Evolutionary conservation across 2,329 filamentous ascomycete genomes (phyloP).

Genomic region (Byssoonygena ceratinophila): DNA sequence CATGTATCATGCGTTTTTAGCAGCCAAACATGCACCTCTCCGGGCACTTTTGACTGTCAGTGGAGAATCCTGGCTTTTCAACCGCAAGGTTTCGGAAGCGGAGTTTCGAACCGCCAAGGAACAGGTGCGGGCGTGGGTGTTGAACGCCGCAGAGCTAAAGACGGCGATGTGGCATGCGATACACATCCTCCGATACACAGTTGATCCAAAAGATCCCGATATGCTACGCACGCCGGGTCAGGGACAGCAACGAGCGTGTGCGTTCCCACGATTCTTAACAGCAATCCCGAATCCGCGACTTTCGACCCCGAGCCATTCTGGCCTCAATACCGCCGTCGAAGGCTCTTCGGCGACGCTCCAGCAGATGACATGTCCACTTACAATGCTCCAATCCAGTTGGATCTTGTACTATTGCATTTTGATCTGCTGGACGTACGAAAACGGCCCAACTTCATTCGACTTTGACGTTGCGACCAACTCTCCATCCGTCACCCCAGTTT

Average conservation of each 20-base stretch:
- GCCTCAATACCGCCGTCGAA: background rate
- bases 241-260: background rate
- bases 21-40: slow-evolving; percentile 25
- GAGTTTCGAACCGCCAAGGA: slow-evolving; percentile 26
- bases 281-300: background rate
- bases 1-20: slow-evolving; percentile 25
- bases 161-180: slow-evolving; percentile 28
- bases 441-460: slow-evolving; percentile 6
- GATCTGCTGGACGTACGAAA: slow-evolving; percentile 29
- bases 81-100: slow-evolving; percentile 26
- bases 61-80: slow-evolving; percentile 31
- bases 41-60: slow-evolving; percentile 26
- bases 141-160: slow-evolving; percentile 21
- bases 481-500: background rate
- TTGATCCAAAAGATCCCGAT: slow-evolving; percentile 1
- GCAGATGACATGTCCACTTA: slow-evolving; percentile 13
- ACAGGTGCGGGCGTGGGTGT: slow-evolving; percentile 24
- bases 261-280: background rate
- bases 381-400: slow-evolving; percentile 29
- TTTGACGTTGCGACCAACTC: background rate
- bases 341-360: background rate
- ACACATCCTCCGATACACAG: slow-evolving; percentile 18
- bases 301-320: background rate
- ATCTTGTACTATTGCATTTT: slow-evolving; percentile 26
- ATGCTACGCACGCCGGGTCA: background rate